Conservation (phyloP, 192 early-diverging fungal species). For the Coemansia sp. region DNA sequence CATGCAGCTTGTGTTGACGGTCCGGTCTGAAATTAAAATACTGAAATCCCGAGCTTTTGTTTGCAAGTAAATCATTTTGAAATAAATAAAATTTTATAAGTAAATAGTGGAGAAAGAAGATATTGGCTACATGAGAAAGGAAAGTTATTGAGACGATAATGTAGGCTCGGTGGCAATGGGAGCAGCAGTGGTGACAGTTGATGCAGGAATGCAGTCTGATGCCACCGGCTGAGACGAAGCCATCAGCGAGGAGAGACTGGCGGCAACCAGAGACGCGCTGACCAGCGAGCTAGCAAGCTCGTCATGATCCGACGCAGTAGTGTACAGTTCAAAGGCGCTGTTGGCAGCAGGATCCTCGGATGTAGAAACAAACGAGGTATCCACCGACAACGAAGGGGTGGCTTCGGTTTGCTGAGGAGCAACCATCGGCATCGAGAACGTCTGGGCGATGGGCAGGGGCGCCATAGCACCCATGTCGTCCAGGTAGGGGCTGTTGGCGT, state of each 20-base stretch:
- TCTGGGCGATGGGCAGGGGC: conserved; percentile 26
- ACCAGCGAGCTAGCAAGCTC: conserved; percentile 32
- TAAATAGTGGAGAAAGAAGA: no score
- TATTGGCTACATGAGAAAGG: not conserved
- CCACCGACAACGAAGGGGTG: conserved; percentile 7
- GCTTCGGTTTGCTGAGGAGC: conserved; percentile 1
- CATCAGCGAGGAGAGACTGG: conserved; percentile 37
- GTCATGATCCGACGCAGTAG: conserved; percentile 24
- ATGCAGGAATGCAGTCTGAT: not conserved
- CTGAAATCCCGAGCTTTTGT: no score
- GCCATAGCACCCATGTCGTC: conserved; percentile 29
- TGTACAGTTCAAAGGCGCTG: conserved; percentile 37
- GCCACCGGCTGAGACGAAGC: conserved; percentile 10
- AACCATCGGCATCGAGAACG: conserved; percentile 22
- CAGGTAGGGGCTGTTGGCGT: conserved; percentile 27
- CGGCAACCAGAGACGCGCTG: conserved; percentile 31
- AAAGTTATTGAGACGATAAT: not conserved
- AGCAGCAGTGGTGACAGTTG: conserved; percentile 1
- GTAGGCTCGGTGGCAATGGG: conserved; percentile 5
- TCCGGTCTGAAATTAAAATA: no score
- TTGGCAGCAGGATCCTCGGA: conserved; percentile 5
- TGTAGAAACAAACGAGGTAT: conserved; percentile 17
- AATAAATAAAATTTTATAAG: no score
- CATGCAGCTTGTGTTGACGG: no score
- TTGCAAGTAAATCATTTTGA: no score